phyloP scores from a whole-genome alignment of 768 basidiomycete species.

The Sarcodon sp. region DNA sequence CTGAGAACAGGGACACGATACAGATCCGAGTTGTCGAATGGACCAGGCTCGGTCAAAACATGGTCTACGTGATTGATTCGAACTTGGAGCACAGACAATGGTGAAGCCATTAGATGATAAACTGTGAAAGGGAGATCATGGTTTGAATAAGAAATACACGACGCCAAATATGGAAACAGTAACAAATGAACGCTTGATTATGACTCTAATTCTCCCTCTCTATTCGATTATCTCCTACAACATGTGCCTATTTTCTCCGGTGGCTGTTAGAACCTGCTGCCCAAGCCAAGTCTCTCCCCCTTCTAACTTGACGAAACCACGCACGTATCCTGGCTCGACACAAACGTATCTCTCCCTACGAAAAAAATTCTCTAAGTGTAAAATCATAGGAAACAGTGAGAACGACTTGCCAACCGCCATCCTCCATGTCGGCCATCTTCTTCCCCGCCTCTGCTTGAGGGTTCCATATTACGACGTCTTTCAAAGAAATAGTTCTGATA shows the following conservation, averaged over 20 bases:
- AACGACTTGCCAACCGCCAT: constrained; percentile 60
- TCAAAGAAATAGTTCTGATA: constrained; percentile 41
- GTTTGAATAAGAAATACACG: neutral
- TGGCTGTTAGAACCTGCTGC: constrained; percentile 48
- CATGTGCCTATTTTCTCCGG: neutral
- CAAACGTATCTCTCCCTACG: constrained; percentile 76
- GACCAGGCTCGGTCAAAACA: constrained; percentile 38
- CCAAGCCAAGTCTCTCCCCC: constrained; percentile 68
- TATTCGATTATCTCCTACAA: neutral
- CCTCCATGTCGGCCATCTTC: constrained; percentile 84
- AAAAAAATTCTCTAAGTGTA: neutral
- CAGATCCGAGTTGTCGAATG: constrained; percentile 48
- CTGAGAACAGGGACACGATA: constrained; percentile 68
- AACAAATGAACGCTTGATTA: neutral
- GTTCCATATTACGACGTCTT: constrained; percentile 93
- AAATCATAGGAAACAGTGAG: constrained; percentile 1
- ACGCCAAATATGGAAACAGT: neutral
- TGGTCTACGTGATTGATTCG: constrained; percentile 54
- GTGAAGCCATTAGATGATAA: constrained; percentile 5
- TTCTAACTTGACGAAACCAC: constrained; percentile 51
- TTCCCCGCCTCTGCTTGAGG: constrained; percentile 58
- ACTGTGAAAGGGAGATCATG: neutral
- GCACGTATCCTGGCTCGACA: constrained; percentile 82
- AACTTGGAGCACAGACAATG: constrained; percentile 20
- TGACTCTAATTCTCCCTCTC: neutral